Percentiles rank a stretch among this genome's conserved stretches.
phyloP scores from a whole-genome alignment of 2,329 filamentous ascomycete genomes.

The Talaromyces sp. region DNA sequence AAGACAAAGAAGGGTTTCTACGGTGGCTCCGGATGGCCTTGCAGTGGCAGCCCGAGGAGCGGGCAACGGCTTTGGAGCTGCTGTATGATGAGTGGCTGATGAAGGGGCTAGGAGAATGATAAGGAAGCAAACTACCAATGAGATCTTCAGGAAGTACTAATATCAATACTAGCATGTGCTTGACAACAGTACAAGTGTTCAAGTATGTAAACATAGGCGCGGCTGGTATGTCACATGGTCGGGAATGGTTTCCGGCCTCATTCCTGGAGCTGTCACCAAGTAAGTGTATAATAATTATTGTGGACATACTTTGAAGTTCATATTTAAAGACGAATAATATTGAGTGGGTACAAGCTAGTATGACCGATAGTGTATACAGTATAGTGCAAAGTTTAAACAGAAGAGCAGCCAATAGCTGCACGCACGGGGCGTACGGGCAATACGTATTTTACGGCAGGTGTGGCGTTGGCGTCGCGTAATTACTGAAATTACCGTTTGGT shows the following conservation, averaged over 20 bases:
- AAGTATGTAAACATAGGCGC: background rate
- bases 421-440: background rate
- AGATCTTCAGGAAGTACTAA: too few relatives aligned
- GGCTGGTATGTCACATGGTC: background rate
- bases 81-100: slow-evolving; percentile 2
- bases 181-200: background rate
- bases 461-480: background rate
- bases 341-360: background rate
- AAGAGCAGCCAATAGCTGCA: background rate
- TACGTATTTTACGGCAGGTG: background rate
- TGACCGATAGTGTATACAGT: too few relatives aligned
- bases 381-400: background rate
- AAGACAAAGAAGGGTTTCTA: background rate
- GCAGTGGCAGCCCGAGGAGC: background rate
- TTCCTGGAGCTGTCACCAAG: background rate
- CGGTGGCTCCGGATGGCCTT: background rate
- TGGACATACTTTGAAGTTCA: background rate
- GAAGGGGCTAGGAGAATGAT: background rate
- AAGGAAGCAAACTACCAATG: too few relatives aligned
- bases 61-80: background rate
- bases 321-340: too few relatives aligned
- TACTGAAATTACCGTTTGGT: background rate
- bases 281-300: background rate
- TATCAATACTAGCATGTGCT: background rate
- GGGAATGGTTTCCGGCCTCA: background rate